Conservation (phyloP, 2,329 filamentous ascomycete species). For the Microdochium paspali region DNA sequence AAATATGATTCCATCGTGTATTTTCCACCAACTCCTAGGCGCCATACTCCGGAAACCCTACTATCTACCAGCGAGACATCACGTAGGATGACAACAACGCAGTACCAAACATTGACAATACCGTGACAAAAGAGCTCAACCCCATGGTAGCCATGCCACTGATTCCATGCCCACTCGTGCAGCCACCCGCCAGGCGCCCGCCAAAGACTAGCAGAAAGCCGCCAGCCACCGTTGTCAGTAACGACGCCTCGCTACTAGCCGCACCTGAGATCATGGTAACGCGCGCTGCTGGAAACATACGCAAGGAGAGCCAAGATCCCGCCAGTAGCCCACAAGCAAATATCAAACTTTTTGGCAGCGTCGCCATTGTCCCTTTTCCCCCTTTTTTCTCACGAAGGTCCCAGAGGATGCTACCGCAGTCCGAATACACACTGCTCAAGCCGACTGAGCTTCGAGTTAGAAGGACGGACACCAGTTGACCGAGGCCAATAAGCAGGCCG, state of each 20-base stretch:
- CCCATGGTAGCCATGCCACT: constrained; percentile 29
- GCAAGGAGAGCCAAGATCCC: neutral
- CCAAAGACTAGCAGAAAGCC: constrained; percentile 24
- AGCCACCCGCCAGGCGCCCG: constrained; percentile 30
- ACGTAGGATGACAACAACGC: neutral
- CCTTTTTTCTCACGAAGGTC: neutral
- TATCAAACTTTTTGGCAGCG: neutral
- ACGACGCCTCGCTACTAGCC: neutral
- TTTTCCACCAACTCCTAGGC: too few species aligned
- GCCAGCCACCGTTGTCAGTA: neutral
- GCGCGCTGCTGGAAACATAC: neutral
- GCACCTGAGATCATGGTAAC: neutral
- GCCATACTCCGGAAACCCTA: neutral
- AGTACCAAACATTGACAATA: neutral
- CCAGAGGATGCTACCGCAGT: neutral
- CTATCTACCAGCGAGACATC: neutral
- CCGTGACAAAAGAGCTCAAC: constrained; percentile 27
- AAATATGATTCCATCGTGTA: too few species aligned
- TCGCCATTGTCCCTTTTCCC: neutral
- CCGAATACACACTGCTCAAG: neutral
- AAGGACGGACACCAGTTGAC: neutral
- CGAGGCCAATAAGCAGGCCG: neutral
- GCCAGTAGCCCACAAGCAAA: neutral
- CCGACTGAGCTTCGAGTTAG: neutral
- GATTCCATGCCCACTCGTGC: constrained; percentile 35